Base-by-base conservation (phyloP, 2,329 filamentous ascomycete genomes). In the Cyphellophora attinorum region DNA sequence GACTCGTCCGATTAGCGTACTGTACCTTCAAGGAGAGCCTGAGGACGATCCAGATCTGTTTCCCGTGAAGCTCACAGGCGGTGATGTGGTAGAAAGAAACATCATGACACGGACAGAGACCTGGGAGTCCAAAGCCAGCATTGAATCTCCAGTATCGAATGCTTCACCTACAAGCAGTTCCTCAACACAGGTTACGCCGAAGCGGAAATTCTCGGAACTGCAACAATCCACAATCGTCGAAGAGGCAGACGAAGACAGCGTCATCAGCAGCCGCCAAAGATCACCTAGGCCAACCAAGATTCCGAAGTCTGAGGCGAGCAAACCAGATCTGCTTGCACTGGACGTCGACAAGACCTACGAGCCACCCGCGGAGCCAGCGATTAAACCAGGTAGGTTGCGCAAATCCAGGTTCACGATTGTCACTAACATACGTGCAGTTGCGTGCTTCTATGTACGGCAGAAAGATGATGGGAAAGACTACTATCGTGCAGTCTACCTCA, bases 271-370 rank as follows among this genome's bases (percentile, higher is more conserved):
- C 10, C 35, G 34, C 12, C 21, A 8, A 8, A 25, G 21, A 25
- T 25, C 21, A 8, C 21, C 21, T 8, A 17, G 29, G 13, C 40
- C 45, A 11, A 27, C 39, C 27, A 49, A 49, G 32, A 43, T 49
- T 12, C 31, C 37, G 5, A 47, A 43, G 32, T 40, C 34, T 5
- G 39, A 42, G 34, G 23, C 19, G 13, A 41, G 34, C 14, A 37
- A 37, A 31, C 21, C 21, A 11, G 45, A 43, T 11, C 35, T 49
- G 11, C 42, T 47, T 16, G 46, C 45, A 2, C 62, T 94, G 5
- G 91, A 85, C 19, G 85, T 96, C n/a, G 91, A 96, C 54, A 67
- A 79, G 11, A 73, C 72, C 2, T 98, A 96, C 54, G 76, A 80
- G 38, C 81, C 91, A 29, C 88, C 88, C 1, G 62, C 71, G 1